Evolutionary conservation across 768 basidiomycete species (phyloP).

Genomic region (Tephrocybe sp.): DNA sequence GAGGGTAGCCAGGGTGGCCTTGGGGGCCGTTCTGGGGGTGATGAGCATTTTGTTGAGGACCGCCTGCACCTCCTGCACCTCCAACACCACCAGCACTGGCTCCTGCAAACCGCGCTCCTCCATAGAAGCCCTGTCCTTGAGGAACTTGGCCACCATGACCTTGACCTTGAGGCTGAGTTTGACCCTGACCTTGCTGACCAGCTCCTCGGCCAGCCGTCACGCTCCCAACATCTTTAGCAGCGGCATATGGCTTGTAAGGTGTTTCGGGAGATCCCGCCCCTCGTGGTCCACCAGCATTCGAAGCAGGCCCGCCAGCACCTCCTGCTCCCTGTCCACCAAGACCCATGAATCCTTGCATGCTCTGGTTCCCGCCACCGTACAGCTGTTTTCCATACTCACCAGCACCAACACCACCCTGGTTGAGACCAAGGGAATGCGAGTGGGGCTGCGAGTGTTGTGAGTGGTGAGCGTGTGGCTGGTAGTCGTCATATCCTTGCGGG

Average conservation of each 20-base stretch:
- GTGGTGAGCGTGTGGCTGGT: constrained; percentile 44
- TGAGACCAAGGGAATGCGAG: constrained; percentile 47
- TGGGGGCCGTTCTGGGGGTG: constrained; percentile 49
- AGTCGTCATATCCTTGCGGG: constrained; percentile 53
- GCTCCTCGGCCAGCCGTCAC: constrained; percentile 44
- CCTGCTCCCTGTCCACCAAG: constrained; percentile 47
- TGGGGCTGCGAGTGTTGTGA: constrained; percentile 57
- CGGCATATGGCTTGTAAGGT: constrained; percentile 72
- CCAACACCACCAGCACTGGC: constrained; percentile 33
- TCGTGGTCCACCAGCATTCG: constrained; percentile 44
- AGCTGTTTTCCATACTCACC: constrained; percentile 44
- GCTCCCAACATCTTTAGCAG: constrained; percentile 59
- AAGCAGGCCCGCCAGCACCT: constrained; percentile 34
- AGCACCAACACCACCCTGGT: constrained; percentile 36
- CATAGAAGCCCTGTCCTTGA: constrained; percentile 51
- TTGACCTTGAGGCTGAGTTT: constrained; percentile 52
- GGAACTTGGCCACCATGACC: constrained; percentile 46
- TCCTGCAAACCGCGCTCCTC: constrained; percentile 42
- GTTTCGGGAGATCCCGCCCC: constrained; percentile 65
- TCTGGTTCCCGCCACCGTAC: constrained; percentile 46
- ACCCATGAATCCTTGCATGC: constrained; percentile 72
- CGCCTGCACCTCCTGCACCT: constrained; percentile 34
- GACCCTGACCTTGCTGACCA: constrained; percentile 40
- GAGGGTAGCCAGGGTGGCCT: constrained; percentile 60
- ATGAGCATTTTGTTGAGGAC: constrained; percentile 38